These are phyloP conservation scores for Penicillium odoratum DNA, from an alignment of 495 filamentous ascomycete genomes.

Conservation along the genomic window DNA sequence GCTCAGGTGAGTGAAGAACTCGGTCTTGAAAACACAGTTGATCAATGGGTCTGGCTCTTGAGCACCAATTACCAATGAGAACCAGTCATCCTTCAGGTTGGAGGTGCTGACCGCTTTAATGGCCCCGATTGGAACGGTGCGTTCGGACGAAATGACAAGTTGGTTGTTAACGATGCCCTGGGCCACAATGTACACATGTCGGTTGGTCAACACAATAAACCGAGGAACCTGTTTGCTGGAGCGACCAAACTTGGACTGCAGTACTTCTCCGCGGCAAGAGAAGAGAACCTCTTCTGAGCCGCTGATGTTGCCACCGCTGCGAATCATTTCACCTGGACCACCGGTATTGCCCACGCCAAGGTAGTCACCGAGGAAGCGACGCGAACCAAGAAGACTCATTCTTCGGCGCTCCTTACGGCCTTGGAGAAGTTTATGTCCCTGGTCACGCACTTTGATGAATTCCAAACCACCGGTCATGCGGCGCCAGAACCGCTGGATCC, in stretches of 20 bases:
- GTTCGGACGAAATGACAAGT: slow-evolving; percentile 74
- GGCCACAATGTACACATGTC: slow-evolving; percentile 81
- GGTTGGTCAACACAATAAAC: slow-evolving; percentile 82
- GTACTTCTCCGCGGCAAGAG: slow-evolving; percentile 83
- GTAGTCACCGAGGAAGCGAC: slow-evolving; percentile 95
- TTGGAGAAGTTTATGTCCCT: slow-evolving; percentile 82
- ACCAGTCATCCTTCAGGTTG: slow-evolving; percentile 90
- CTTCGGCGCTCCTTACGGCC: slow-evolving; percentile 87
- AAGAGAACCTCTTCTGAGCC: slow-evolving; percentile 76
- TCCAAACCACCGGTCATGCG: slow-evolving; percentile 85
- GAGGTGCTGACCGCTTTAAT: slow-evolving; percentile 84
- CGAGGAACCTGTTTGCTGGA: slow-evolving; percentile 91
- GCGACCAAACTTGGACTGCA: slow-evolving; percentile 91
- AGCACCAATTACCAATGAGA: slow-evolving; percentile 84
- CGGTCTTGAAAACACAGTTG: slow-evolving; percentile 93
- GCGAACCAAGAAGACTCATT: slow-evolving; percentile 85
- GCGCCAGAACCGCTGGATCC: slow-evolving; percentile 95
- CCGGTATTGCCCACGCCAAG: slow-evolving; percentile 78
- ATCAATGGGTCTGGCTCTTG: slow-evolving; percentile 91
- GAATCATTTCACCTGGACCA: slow-evolving; percentile 80
- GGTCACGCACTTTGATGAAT: slow-evolving; percentile 81
- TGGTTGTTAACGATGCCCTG: slow-evolving; percentile 83
- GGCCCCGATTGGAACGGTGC: slow-evolving; percentile 75
- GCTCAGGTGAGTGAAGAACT: slow-evolving; percentile 90
- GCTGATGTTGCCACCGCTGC: slow-evolving; percentile 64